These are phyloP conservation scores for Globisporangium acanthophoron DNA, from an alignment of 352 stramenopile species.

Conservation along the genomic window DNA sequence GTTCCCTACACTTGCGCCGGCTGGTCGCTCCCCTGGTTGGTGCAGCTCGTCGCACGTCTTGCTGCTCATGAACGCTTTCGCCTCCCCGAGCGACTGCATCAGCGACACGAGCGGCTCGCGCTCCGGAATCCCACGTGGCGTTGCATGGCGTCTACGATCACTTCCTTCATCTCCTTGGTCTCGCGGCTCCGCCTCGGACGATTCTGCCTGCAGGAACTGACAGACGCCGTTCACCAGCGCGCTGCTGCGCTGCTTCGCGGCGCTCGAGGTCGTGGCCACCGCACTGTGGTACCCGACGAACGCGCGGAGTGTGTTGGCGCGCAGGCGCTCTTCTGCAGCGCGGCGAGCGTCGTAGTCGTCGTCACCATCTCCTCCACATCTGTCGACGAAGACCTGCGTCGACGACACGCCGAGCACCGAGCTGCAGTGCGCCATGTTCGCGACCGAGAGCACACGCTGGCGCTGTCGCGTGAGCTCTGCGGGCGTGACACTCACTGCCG, in stretches of 20 bases:
- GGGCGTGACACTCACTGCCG: conserved; percentile 19
- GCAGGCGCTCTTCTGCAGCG: conserved; percentile 31
- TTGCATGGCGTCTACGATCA: no score
- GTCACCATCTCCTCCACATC: background rate
- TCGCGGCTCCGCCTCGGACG: background rate
- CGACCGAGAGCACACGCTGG: conserved; percentile 52
- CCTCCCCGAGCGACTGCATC: conserved; percentile 30
- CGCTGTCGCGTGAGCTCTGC: conserved; percentile 45
- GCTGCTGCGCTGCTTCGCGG: conserved; percentile 19
- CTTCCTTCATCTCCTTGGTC: no score
- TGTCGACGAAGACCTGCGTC: conserved; percentile 7
- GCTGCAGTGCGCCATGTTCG: conserved; percentile 49
- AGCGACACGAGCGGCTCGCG: conserved; percentile 45
- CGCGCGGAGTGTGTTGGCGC: conserved; percentile 57
- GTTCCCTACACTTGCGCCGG: conserved; percentile 5
- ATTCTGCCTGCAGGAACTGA: conserved; percentile 17
- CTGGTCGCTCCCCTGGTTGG: conserved; percentile 36
- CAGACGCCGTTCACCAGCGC: conserved; percentile 33
- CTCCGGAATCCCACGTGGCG: conserved; percentile 18
- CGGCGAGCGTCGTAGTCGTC: conserved; percentile 13
- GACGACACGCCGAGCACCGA: conserved; percentile 27
- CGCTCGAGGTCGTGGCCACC: conserved; percentile 27
- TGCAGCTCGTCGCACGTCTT: conserved; percentile 53
- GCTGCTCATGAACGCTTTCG: conserved; percentile 62
- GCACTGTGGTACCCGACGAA: conserved; percentile 72